Conservation (phyloP, 345 rosid genomes). For the Citrus inodora region DNA sequence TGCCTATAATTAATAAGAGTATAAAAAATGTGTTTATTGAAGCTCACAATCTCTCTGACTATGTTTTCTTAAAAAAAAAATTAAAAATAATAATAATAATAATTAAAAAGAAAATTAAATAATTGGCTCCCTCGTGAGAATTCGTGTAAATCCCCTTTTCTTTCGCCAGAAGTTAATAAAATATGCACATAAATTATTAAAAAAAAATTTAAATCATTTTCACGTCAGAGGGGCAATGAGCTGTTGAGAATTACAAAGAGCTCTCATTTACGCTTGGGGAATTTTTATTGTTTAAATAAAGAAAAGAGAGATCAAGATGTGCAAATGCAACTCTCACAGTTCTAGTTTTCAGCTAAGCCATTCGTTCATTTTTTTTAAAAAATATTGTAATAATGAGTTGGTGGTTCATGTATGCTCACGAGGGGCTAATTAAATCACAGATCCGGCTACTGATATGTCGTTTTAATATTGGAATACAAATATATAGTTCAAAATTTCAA, state of each 20-base stretch:
- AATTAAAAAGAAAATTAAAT: neutral
- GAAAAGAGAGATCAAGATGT: slow-evolving; percentile 3
- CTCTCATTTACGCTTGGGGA: neutral
- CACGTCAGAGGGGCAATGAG: slow-evolving; percentile 15
- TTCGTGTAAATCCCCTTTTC: slow-evolving; percentile 34
- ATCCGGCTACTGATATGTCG: slow-evolving; percentile 7
- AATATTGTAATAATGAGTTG: neutral
- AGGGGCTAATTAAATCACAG: slow-evolving; percentile 14
- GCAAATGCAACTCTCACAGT: neutral
- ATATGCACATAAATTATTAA: neutral
- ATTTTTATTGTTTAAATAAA: neutral
- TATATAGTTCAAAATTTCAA: neutral
- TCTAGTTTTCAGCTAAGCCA: neutral
- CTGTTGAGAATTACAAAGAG: slow-evolving; percentile 3
- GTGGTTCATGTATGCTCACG: slow-evolving; percentile 32
- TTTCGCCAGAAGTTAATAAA: slow-evolving; percentile 36
- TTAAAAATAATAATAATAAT: neutral
- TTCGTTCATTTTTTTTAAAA: neutral
- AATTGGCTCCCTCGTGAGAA: slow-evolving; percentile 15
- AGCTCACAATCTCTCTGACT: slow-evolving; percentile 1
- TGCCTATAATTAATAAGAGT: neutral
- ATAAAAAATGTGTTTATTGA: neutral
- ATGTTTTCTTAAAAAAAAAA: neutral
- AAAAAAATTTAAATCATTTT: neutral
- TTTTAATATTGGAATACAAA: neutral